Evolutionary conservation across 495 filamentous ascomycete genomes (phyloP).

Genomic region (Collariella sp.): DNA sequence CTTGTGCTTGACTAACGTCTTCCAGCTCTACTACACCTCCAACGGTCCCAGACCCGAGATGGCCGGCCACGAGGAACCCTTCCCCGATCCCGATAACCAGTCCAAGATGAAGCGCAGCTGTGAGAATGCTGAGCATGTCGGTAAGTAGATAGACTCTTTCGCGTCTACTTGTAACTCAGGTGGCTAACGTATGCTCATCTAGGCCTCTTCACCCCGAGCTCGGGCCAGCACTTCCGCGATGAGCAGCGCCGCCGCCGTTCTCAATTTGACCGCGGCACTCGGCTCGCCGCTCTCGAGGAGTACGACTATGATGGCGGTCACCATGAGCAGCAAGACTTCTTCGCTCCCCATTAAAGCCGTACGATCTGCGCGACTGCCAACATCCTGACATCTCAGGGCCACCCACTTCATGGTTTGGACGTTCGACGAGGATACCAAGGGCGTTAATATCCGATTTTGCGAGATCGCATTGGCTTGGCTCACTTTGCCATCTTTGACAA

Average conservation of each 20-base stretch:
- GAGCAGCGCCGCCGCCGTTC: conserved; percentile 70
- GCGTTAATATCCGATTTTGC: background rate
- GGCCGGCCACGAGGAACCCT: conserved; percentile 54
- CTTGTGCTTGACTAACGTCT: conserved; percentile 6
- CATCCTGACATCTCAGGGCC: background rate
- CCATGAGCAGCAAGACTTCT: conserved; percentile 26
- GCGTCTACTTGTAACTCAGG: background rate
- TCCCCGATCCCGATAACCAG: conserved; percentile 70
- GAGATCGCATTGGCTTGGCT: conserved; percentile 7
- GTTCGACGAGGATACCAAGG: background rate
- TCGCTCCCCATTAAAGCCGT: conserved; percentile 16
- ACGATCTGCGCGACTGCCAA: background rate
- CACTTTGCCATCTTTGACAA: conserved; percentile 21
- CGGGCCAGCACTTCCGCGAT: conserved; percentile 63
- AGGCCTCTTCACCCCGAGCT: conserved; percentile 66
- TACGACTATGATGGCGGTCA: conserved; percentile 38
- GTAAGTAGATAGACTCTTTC: conserved; percentile 37
- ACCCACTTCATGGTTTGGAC: background rate
- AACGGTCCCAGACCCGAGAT: conserved; percentile 36
- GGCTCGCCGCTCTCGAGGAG: conserved; percentile 53
- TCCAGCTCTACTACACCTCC: conserved; percentile 44
- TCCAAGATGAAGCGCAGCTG: conserved; percentile 78
- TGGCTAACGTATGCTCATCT: background rate
- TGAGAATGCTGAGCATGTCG: conserved; percentile 78
- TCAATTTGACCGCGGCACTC: conserved; percentile 66